Evolutionary conservation across 1,284 basidiomycete species (phyloP), one percentile per base, ranked within the genome.

Genomic region (Rhizoctonia solani): DNA sequence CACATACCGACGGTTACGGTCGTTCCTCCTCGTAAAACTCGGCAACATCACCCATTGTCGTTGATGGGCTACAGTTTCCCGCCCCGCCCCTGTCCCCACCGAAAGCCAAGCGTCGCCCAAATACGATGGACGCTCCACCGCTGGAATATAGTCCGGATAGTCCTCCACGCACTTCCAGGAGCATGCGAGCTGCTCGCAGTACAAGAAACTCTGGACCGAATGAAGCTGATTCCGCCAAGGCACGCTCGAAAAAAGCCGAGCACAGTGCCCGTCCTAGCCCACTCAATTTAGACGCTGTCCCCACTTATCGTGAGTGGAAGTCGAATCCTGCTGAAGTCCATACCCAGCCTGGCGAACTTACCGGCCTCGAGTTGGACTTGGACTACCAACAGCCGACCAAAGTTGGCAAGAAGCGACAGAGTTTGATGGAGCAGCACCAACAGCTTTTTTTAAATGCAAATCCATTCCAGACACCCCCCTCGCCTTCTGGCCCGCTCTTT

Each of bases 401-500:
- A 37, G 25, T 29, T n/a, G 49, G 37, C 8, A 32, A 30, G 16
- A 63, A 63, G 25, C 59, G 59, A 3, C 21, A 63, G 27, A 63
- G 59, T 37, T 49, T 63, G 9, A 63, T 63, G 59, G 49, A 52
- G 37, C 59, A 63, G 37, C 59, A 63, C 25, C 59, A 63, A 23
- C 47, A 63, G 25, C 25, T 63, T 6, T 63, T 63, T 25, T 39
- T 63, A 19, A 41, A 42, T n/a, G 34, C 23, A 14, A 63, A 47
- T n/a, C 59, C 59, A 19, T 63, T 63, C 49, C 59, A 63, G 49
- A 63, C 59, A 11, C 59, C 59, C 8, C 59, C 59, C 3, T 63
- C 59, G 14, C 59, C 59, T n/a, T 19, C 47, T 23, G 47, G 41
- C 21, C 49, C 59, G 34, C 53, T 63, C 34, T n/a, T 46, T 4